Percentiles rank a stretch among this genome's conserved stretches.
Conservation (phyloP, 805 yeast genomes). For the Starmerella potacharoeniae region DNA sequence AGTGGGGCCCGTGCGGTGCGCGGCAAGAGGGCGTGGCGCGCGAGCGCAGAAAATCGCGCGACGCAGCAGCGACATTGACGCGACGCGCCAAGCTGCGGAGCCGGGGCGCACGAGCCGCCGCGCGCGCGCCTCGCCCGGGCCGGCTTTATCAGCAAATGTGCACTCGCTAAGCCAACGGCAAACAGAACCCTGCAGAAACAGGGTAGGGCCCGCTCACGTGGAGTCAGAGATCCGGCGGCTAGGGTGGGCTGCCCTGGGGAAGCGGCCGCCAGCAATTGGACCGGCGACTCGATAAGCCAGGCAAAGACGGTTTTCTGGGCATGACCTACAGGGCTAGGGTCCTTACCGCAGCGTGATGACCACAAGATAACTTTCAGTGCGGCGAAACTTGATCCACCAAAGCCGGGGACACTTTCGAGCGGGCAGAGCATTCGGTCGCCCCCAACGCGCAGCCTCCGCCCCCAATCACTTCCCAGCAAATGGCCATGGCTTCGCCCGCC, state of each 20-base stretch:
- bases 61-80: no score
- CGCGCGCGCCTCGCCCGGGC: not conserved
- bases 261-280: not conserved
- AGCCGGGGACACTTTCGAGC: not conserved
- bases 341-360: not conserved
- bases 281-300: not conserved
- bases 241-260: not conserved
- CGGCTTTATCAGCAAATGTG: not conserved
- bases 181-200: not conserved
- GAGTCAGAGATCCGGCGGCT: not conserved
- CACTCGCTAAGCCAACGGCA: conserved; percentile 1
- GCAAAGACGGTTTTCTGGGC: not conserved
- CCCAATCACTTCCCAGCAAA: not conserved
- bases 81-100: no score
- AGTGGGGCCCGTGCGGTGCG: no score
- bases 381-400: not conserved
- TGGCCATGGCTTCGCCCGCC: conserved; percentile 1
- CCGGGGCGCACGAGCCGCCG: no score
- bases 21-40: no score
- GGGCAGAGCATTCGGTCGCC: not conserved
- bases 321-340: not conserved
- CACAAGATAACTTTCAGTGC: not conserved
- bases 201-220: not conserved
- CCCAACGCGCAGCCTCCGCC: not conserved
- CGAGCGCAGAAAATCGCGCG: no score